Evolutionary conservation across 345 rosid genomes (phyloP), one percentile per base, ranked within the genome.

Genomic region (Boechera retrofracta): DNA sequence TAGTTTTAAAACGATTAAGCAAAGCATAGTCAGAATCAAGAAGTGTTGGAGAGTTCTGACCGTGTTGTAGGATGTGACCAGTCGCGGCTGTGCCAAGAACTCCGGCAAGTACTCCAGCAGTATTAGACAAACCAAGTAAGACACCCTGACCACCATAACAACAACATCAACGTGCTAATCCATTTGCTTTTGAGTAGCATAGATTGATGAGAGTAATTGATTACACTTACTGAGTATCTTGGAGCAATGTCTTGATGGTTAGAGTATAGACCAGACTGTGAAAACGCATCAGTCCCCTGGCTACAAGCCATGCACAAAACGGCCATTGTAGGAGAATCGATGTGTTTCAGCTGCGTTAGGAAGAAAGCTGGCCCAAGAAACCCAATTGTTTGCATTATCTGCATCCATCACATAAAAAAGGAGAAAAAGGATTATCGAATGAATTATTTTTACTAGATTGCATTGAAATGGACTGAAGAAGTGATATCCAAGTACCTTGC

Each of bases 171-270:
- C 39, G 16, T 29, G 51, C 32, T 47, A 21, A 18, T 33, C 13
- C 8, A 64, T 58, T 36, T 52, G 12, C 7, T 29, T 60, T 58
- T 58, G 7, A 21, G 49, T 53, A 41, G 52, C 76, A 63, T 66
- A 26, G 5, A 35, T 62, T 36, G 4, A 52, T 15, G 31, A 16
- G 48, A 38, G 63, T 60, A 33, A 47, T 24, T 31, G 24, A 4
- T 12, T 29, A 31, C n/a, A 82, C 94, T 88, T 77, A 94, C 97
- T 15, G 98, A 87, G 86, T 94, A 94, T 65, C 97, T 87, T 41
- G 97, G 98, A 64, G 92, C 98, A 69, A 92, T 92, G 67, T 94
- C 97, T 82, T 94, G 98, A 86, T 94, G 97, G 68, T 92, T 94
- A 15, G 97, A 94, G 75, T 94, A 94, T 4, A 94, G 73, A 70